phyloP scores from a whole-genome alignment of 257 asterid genomes.

The Paulownia fortunei region DNA sequence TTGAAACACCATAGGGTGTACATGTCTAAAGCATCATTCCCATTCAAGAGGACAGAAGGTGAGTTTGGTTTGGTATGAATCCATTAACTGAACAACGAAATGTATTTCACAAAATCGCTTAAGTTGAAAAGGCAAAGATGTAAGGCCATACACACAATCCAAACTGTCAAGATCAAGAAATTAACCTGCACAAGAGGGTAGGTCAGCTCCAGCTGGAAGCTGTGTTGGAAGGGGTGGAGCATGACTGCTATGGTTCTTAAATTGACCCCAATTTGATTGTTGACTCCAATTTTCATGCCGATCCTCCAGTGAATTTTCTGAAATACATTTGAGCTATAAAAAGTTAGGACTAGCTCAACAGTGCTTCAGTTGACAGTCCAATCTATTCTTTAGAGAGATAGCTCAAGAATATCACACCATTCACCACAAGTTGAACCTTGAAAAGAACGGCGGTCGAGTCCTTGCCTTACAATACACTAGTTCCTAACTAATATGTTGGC shows the following conservation, averaged over 20 bases:
- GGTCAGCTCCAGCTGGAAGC: constrained; percentile 93
- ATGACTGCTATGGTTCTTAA: constrained; percentile 60
- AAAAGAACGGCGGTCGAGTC: constrained; percentile 7
- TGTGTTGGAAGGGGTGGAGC: constrained; percentile 76
- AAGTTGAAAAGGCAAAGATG: background rate
- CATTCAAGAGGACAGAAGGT: background rate
- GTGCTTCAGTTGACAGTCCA: constrained; percentile 19
- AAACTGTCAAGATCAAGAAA: constrained; percentile 24
- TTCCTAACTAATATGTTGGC: background rate
- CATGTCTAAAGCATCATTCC: constrained; percentile 15
- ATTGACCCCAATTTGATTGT: constrained; percentile 52
- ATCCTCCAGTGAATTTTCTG: constrained; percentile 68
- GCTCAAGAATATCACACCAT: constrained; percentile 24
- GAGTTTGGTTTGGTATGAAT: background rate
- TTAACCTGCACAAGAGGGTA: constrained; percentile 91
- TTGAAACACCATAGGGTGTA: background rate
- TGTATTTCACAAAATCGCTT: background rate
- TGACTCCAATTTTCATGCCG: constrained; percentile 63
- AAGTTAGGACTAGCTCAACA: constrained; percentile 21
- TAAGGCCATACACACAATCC: background rate
- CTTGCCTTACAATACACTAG: background rate
- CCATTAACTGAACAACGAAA: background rate
- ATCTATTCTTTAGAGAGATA: constrained; percentile 16
- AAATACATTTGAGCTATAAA: constrained; percentile 28
- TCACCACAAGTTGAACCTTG: constrained; percentile 9